Percentiles rank a stretch among this genome's conserved stretches.
These are phyloP conservation scores for Picochlorum sp. DNA, from an alignment of 139 green algal species.

Conservation along the genomic window DNA sequence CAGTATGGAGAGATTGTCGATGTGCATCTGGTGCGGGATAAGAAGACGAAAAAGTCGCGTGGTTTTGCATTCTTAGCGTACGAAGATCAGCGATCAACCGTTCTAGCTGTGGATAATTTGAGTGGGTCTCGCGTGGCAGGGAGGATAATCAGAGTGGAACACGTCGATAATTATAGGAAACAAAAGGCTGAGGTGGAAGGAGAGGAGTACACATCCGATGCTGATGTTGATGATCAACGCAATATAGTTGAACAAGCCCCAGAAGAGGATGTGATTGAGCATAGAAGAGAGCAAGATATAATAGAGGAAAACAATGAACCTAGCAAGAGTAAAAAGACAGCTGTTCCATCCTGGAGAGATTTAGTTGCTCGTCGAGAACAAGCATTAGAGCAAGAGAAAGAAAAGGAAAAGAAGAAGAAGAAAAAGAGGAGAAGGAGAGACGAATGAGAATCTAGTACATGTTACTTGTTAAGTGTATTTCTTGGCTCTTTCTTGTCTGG, in stretches of 20 bases:
- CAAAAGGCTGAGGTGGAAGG: conserved; percentile 67
- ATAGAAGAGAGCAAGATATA: conserved; percentile 7
- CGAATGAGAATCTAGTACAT: not conserved
- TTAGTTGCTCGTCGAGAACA: not conserved
- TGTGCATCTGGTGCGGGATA: conserved; percentile 70
- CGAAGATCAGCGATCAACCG: conserved; percentile 93
- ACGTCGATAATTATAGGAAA: conserved; percentile 94
- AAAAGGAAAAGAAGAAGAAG: conserved; percentile 9
- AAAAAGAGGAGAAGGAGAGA: conserved; percentile 12
- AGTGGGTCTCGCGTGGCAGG: conserved; percentile 75
- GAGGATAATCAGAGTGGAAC: conserved; percentile 82
- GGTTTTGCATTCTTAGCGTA: conserved; percentile 97
- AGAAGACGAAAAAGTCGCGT: conserved; percentile 53
- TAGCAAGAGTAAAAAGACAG: not conserved
- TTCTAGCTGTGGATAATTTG: conserved; percentile 96
- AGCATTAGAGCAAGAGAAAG: not conserved
- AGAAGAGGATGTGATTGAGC: too few relatives aligned
- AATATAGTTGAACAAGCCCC: too few relatives aligned
- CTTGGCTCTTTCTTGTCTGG: conserved; percentile 6
- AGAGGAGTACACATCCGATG: conserved; percentile 18
- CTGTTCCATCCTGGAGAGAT: conserved; percentile 3
- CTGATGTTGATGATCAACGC: conserved; percentile 3
- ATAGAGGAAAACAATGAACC: too few relatives aligned
- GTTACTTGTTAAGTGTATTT: conserved; percentile 12
- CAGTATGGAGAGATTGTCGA: conserved; percentile 98